Base-by-base conservation (phyloP, 1,284 basidiomycete species). In the Melampsora americana region DNA sequence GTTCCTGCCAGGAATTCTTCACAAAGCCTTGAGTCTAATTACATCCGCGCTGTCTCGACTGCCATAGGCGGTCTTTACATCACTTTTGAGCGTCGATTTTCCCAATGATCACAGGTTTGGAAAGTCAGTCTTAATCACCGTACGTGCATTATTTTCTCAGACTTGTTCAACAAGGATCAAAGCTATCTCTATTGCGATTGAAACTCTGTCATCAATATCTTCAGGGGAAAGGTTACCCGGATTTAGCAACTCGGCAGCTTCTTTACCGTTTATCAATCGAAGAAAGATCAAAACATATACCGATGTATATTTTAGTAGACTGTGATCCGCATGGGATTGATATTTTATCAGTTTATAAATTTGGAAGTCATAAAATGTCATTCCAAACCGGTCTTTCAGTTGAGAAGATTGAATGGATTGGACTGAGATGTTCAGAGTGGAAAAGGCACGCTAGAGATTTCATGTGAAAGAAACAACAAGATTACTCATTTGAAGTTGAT, bases 191-290 rank as follows among this genome's bases (percentile, higher is more conserved):
- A n/a, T n/a, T n/a, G n/a, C n/a, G n/a, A n/a, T n/a, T n/a, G n/a
- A 12, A 18, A 16, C 1, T 28, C 23, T 12, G 7, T 68, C 44
- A 32, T 66, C 42, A 59, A 50, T 62, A 65, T 44, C 23, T 65
- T 18, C 79, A 94, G 92, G 94, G 94, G 1, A 95, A 95, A 83
- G 94, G 94, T 0, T 96, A 95, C 83, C 93, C 94, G 0, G 94
- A 96, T 80, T 82, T 95, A 1, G 89, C 92, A 0, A 95, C 94
- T 0, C 87, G 92, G 11, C 89, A 93, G 78, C 85, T 96, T 5
- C 86, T 93, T 62, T 88, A 88, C 75, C 87, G 86, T 0, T 84
- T 95, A 0, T 87, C 89, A 0, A 53, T 14, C 23, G 23, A 53
- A 20, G 50, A 86, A 89, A 68, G 86, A 86, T 89, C 90, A 5